phyloP scores from a whole-genome alignment of 495 filamentous ascomycete genomes.

The Xylaria flabelliformis region DNA sequence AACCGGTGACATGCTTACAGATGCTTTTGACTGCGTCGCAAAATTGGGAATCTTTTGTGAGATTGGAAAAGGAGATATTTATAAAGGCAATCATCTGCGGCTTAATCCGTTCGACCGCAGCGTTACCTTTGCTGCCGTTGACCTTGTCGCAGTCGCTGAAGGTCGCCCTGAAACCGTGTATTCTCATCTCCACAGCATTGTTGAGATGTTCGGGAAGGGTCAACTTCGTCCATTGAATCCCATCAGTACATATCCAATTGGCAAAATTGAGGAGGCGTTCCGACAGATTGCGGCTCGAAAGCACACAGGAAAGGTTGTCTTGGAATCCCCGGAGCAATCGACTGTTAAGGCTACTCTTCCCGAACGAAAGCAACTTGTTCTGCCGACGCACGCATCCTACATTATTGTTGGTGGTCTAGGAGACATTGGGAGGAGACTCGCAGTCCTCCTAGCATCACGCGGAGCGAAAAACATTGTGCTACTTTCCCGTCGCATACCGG shows the following conservation, averaged over 20 bases:
- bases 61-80: slow-evolving; percentile 52
- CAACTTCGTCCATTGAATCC: slow-evolving; percentile 22
- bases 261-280: slow-evolving; percentile 34
- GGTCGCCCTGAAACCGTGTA: slow-evolving; percentile 17
- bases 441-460: slow-evolving; percentile 51
- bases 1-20: slow-evolving; percentile 54
- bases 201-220: slow-evolving; percentile 23
- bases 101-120: slow-evolving; percentile 46
- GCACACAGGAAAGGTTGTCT: slow-evolving; percentile 30
- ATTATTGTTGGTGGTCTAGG: slow-evolving; percentile 52
- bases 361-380: slow-evolving; percentile 28
- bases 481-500: slow-evolving; percentile 44
- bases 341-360: slow-evolving; percentile 20
- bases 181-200: slow-evolving; percentile 9
- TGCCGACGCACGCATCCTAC: slow-evolving; percentile 41
- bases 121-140: slow-evolving; percentile 38
- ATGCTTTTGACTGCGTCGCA: slow-evolving; percentile 54
- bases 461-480: slow-evolving; percentile 58
- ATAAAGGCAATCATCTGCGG: slow-evolving; percentile 22
- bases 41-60: slow-evolving; percentile 61
- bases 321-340: slow-evolving; percentile 15
- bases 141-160: slow-evolving; percentile 29
- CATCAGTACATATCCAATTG: slow-evolving; percentile 13
- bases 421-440: slow-evolving; percentile 53
- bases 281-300: slow-evolving; percentile 37